phyloP scores from a whole-genome alignment of 768 basidiomycete genomes.

The Solioccasus polychromus region DNA sequence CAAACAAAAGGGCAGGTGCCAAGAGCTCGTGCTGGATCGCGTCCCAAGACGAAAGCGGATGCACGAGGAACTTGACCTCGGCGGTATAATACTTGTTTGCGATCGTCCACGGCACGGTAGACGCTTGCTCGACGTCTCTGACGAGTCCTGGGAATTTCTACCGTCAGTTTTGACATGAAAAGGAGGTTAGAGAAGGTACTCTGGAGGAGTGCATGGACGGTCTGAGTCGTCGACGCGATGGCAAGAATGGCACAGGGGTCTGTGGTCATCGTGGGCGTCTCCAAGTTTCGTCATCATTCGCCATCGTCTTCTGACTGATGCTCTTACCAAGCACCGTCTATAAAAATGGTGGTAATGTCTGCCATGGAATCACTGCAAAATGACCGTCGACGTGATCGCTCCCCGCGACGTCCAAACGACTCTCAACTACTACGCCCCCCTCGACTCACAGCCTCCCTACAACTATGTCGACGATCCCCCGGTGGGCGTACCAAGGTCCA shows the following conservation, averaged over 20 bases:
- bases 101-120: constrained; percentile 66
- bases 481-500: constrained; percentile 25
- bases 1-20: constrained; percentile 70
- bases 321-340: constrained; percentile 9
- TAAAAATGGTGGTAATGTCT: constrained; percentile 6
- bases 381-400: constrained; percentile 24
- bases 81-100: constrained; percentile 81
- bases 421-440: constrained; percentile 36
- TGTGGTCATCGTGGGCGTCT: no score
- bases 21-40: constrained; percentile 35
- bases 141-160: constrained; percentile 22
- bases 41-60: constrained; percentile 43
- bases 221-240: constrained; percentile 21
- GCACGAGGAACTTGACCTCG: constrained; percentile 62
- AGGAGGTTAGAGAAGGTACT: constrained; percentile 14
- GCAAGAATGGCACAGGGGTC: constrained; percentile 24
- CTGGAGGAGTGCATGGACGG: constrained; percentile 21
- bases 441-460: constrained; percentile 32
- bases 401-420: constrained; percentile 36
- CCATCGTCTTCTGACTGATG: constrained; percentile 1
- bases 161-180: constrained; percentile 16
- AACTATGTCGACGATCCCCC: constrained; percentile 33
- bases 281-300: no score
- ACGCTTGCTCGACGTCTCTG: constrained; percentile 15
- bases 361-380: not conserved